phyloP scores from a whole-genome alignment of 176 grass and related monocot genomes.

The Cenchrus purpureus region DNA sequence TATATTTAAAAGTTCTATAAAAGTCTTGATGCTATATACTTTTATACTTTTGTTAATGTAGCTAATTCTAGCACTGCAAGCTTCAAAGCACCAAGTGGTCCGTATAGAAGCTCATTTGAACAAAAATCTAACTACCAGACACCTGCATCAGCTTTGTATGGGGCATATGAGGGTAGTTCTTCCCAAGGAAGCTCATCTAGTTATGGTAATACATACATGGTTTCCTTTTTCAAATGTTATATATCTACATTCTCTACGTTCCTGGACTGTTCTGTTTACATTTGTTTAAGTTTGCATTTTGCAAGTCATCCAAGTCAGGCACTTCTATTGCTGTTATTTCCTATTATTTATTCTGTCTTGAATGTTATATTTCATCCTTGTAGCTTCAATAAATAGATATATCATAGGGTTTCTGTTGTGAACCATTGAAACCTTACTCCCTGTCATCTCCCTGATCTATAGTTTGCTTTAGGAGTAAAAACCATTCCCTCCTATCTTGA shows the following conservation, averaged over 20 bases:
- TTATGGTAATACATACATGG: conserved; percentile 45
- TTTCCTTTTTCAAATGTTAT: conserved; percentile 1
- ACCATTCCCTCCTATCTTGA: background rate
- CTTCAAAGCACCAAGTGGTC: conserved; percentile 52
- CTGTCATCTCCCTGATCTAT: background rate
- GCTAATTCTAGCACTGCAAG: conserved; percentile 50
- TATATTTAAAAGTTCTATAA: background rate
- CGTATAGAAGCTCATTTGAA: conserved; percentile 60
- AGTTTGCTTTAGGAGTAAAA: conserved; percentile 22
- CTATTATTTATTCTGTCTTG: conserved; percentile 9
- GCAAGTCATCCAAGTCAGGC: background rate
- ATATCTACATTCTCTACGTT: conserved; percentile 5
- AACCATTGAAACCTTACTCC: background rate
- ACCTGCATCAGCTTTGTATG: conserved; percentile 83
- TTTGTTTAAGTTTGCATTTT: conserved; percentile 3
- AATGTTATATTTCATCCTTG: background rate
- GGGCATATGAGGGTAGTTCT: conserved; percentile 60
- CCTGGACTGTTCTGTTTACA: background rate
- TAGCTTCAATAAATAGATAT: conserved; percentile 4
- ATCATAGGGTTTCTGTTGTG: background rate
- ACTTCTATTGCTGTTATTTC: background rate
- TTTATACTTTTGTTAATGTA: conserved; percentile 36
- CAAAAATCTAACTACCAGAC: conserved; percentile 77
- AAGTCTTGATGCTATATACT: conserved; percentile 21
- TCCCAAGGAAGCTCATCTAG: conserved; percentile 57